These are phyloP conservation scores for Vitis rotundifolia DNA, from an alignment of 164 flowering plant genomes.

Conservation along the genomic window DNA sequence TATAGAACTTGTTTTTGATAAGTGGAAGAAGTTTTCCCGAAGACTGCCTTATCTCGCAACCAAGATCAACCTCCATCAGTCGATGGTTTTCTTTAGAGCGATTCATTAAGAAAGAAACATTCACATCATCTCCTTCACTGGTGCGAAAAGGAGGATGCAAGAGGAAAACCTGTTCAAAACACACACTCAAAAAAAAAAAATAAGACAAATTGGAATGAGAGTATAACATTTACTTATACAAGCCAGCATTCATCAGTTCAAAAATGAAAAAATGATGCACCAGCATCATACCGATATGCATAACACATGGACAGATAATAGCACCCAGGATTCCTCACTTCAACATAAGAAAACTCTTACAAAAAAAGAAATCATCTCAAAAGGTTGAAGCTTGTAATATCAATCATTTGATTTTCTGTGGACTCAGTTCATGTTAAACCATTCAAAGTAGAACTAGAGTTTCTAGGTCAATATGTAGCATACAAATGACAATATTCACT, in stretches of 20 bases:
- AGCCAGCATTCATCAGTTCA: neutral
- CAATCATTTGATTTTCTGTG: neutral
- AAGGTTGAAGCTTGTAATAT: too few species aligned
- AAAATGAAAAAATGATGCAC: neutral
- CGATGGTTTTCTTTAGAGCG: conserved; percentile 92
- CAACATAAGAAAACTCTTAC: neutral
- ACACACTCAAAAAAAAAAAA: neutral
- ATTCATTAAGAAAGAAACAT: conserved; percentile 60
- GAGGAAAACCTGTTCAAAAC: conserved; percentile 69
- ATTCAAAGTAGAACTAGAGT: neutral
- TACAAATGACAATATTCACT: neutral
- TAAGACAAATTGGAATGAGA: neutral
- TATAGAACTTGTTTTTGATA: conserved; percentile 59
- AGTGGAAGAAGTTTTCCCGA: conserved; percentile 53
- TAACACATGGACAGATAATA: neutral
- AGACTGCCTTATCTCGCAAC: conserved; percentile 44
- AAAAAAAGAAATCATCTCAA: too few species aligned
- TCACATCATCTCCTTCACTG: conserved; percentile 49
- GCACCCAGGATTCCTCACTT: neutral
- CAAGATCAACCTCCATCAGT: conserved; percentile 79
- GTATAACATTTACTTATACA: neutral
- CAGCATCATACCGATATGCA: neutral
- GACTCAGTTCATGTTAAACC: neutral
- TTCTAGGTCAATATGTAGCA: neutral
- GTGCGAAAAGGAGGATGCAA: conserved; percentile 60